Percentiles rank a stretch among this genome's conserved stretches.
Evolutionary conservation across 495 filamentous ascomycete species (phyloP).

Genomic region (Lasiosphaeriaceae sp.): DNA sequence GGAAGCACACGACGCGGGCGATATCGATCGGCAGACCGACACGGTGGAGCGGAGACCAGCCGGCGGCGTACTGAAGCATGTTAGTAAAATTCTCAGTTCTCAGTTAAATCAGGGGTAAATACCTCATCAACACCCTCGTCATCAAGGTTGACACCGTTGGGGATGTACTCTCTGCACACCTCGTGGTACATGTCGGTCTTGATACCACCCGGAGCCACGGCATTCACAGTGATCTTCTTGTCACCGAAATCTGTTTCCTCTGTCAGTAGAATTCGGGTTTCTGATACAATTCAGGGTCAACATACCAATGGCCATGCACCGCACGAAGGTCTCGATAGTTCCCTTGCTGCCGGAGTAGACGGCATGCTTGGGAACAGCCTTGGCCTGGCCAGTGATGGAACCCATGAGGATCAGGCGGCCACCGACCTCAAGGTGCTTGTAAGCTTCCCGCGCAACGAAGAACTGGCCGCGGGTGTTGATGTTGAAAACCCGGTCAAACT

Average conservation of each 20-base stretch:
- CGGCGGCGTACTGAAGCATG: slow-evolving; percentile 41
- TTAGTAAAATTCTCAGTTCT: neutral
- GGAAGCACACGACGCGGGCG: slow-evolving; percentile 61
- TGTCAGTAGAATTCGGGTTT: neutral
- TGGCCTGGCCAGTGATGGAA: slow-evolving; percentile 61
- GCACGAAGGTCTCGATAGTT: slow-evolving; percentile 35
- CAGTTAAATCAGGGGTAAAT: neutral
- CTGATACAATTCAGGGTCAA: neutral
- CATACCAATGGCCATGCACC: slow-evolving; percentile 32
- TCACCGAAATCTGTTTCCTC: slow-evolving; percentile 30
- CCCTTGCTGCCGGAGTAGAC: slow-evolving; percentile 46
- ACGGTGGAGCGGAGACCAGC: slow-evolving; percentile 56
- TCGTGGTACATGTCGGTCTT: slow-evolving; percentile 69
- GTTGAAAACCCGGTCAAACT: slow-evolving; percentile 75
- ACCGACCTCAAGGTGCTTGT: slow-evolving; percentile 56
- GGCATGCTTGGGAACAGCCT: slow-evolving; percentile 60
- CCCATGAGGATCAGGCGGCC: slow-evolving; percentile 62
- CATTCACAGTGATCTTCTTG: slow-evolving; percentile 60
- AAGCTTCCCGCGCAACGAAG: slow-evolving; percentile 70
- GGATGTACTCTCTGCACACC: slow-evolving; percentile 63
- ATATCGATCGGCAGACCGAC: slow-evolving; percentile 62
- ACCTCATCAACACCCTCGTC: slow-evolving; percentile 34
- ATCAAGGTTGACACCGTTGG: slow-evolving; percentile 46
- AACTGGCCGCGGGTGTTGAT: slow-evolving; percentile 78
- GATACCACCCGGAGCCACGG: slow-evolving; percentile 62